Evolutionary conservation across 1,284 basidiomycete genomes (phyloP), one percentile per base, ranked within the genome.

Genomic region (Caloboletus inedulis): DNA sequence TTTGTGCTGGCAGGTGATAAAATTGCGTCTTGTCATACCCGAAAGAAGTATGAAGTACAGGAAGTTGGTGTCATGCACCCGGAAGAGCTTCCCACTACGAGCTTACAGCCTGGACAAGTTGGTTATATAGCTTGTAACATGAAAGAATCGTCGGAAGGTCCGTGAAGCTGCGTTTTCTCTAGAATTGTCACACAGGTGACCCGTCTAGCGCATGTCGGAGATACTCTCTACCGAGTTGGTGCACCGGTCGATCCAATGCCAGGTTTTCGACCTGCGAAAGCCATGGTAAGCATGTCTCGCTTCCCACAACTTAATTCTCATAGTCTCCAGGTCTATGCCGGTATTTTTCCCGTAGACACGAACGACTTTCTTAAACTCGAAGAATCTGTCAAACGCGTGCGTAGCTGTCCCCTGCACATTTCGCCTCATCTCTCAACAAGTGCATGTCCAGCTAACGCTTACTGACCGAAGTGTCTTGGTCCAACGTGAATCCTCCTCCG

Each of bases 71-170:
- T 99, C 54, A 88, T 98, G 80, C 80, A 96, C 66, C 97, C 96
- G 1, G 90, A 94, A 61, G 92, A 96, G 65, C 75, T 85, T 18
- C 77, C 85, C 8, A 89, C 87, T 0, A 75, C 76, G 9, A 78
- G 80, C 43, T 72, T 98, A 48, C 78, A 81, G 46, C 85, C 91
- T 44, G 94, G 94, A 3, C 95, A 98, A 74, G 95, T 98, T 16
- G 94, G 94, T 29, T 94, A 84, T 67, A 82, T 89, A 51, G 81
- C 92, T 2, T 98, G 94, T 71, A 98, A 94, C 65, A 99, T 99
- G 96, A 99, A 98, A 70, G 90, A 98, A 63, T 92, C 92, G 14
- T 85, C 87, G n/a, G 96, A 99, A 77, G 95, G 94, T 93, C 49
- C 4, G 39, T 40, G 18, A 4, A 25, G 8, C 7, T 45, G 1